Base-by-base conservation (phyloP, 2,329 filamentous ascomycete species). In the Arthrobotrys sinensis region DNA sequence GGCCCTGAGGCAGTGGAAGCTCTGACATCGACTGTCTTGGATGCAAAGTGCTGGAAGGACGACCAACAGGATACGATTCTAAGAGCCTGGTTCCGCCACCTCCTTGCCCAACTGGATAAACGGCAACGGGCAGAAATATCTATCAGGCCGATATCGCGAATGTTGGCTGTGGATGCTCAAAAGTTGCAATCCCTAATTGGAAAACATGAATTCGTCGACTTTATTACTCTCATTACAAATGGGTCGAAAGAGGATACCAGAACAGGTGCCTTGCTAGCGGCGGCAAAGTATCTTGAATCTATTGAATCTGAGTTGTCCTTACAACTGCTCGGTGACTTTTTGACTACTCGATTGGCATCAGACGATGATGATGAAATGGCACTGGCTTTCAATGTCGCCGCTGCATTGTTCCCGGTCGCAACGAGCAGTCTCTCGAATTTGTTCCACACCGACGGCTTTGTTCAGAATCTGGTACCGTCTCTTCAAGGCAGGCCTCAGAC, bases 311-410 rank as follows among this genome's bases (percentile, higher is more conserved):
- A 75, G 2, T 64, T 79, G 48, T 79, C 80, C 1, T 60, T 67
- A 45, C 80, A 79, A 36, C 80, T 82, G 62, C 45, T 82, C 19
- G 80, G 75, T 3, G 81, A 80, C 12, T 82, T 82, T 53, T 76
- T 82, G 66, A 96, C 82, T 88, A 97, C 79, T 92, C 95, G 83
- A 90, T 91, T 32, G 90, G 92, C 2, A 90, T 90, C 66, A 89
- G 94, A 11, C 88, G 89, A 5, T 93, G 93, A 94, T 80, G 94
- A 97, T 82, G 93, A 97, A 84, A 90, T 96, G 80, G 93, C 97
- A 68, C 88, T 96, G 62, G 94, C 94, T 4, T 98, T 97, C 84
- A 98, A 94, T 66, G 94, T 94, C n/a, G 93, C 94, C 4, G 90
- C 94, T 1, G 90, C 91, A 21, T 89, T 96, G 7, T 99, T 99